phyloP scores from a whole-genome alignment of 2,329 filamentous ascomycete genomes.

The Teratosphaeria epicoccoides region DNA sequence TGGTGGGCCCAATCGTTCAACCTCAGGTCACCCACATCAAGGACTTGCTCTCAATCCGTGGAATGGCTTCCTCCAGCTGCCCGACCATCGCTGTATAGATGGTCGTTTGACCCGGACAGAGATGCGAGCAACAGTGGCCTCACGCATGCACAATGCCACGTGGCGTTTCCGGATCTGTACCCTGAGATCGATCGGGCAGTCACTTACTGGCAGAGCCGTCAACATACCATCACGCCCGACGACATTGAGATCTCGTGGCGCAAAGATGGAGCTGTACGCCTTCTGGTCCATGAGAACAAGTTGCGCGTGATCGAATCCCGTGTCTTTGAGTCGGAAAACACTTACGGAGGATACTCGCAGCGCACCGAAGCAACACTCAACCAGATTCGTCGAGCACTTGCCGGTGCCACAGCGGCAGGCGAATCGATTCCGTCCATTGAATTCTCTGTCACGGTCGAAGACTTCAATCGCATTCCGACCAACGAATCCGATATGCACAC shows the following conservation, averaged over 20 bases:
- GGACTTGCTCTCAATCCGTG: not conserved
- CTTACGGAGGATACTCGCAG: not conserved
- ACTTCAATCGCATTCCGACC: conserved; percentile 14
- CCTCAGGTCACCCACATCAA: not conserved
- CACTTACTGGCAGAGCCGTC: conserved; percentile 14
- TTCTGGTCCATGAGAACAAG: conserved; percentile 28
- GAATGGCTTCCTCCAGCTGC: not conserved
- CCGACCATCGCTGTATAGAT: not conserved
- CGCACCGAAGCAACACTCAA: conserved; percentile 30
- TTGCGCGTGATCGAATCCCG: not conserved
- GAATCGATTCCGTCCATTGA: conserved; percentile 1
- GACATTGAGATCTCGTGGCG: conserved; percentile 20
- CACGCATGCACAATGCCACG: conserved; percentile 20
- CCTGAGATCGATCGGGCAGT: conserved; percentile 22
- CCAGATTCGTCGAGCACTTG: conserved; percentile 39
- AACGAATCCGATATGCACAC: conserved; percentile 12
- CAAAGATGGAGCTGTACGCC: conserved; percentile 24
- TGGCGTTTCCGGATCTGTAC: conserved; percentile 25
- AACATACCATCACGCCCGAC: conserved; percentile 15
- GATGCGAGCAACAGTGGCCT: conserved; percentile 22
- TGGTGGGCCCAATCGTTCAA: not conserved
- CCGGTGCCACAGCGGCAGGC: conserved; percentile 33
- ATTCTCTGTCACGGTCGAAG: conserved; percentile 4
- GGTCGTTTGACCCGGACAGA: conserved; percentile 8
- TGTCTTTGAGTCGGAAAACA: not conserved